A percentile compares a stretch with the other conserved stretches of the same genome.
Evolutionary conservation across 2,329 filamentous ascomycete genomes (phyloP).

Genomic region (Rutstroemia sp.): DNA sequence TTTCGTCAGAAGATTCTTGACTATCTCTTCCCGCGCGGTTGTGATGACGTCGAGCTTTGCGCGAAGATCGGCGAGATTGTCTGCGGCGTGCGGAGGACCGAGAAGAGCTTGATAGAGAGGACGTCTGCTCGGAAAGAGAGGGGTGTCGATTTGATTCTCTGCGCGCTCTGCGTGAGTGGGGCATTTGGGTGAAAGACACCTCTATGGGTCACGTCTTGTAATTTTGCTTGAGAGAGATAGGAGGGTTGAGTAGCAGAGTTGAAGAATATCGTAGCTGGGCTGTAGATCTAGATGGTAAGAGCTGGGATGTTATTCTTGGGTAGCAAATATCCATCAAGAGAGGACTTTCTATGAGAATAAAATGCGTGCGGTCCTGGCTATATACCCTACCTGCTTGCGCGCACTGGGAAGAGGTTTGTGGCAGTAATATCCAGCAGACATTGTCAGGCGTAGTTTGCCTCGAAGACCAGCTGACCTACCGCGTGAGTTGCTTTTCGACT

Average conservation of each 20-base stretch:
- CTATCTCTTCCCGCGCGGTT: neutral
- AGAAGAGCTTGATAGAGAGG: slow-evolving; percentile 1
- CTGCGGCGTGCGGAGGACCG: neutral
- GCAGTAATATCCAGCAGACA: neutral
- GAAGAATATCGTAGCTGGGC: too few species aligned
- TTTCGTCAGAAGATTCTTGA: neutral
- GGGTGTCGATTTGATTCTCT: neutral
- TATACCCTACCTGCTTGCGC: neutral
- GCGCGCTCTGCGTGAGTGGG: neutral
- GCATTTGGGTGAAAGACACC: neutral
- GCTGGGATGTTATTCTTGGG: neutral
- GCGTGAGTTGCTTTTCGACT: too few species aligned
- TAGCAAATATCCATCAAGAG: neutral
- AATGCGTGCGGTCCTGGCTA: neutral
- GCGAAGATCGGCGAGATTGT: neutral
- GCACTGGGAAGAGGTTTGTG: neutral
- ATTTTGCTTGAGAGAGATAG: neutral
- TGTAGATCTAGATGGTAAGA: neutral
- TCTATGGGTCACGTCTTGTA: neutral
- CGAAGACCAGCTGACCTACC: neutral
- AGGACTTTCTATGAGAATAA: neutral
- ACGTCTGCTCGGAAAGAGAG: neutral
- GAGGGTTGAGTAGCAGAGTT: neutral
- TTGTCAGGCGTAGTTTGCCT: neutral
- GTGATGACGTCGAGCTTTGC: neutral